phyloP scores from a whole-genome alignment of 2,329 filamentous ascomycete genomes.

The Colletotrichum sp. region DNA sequence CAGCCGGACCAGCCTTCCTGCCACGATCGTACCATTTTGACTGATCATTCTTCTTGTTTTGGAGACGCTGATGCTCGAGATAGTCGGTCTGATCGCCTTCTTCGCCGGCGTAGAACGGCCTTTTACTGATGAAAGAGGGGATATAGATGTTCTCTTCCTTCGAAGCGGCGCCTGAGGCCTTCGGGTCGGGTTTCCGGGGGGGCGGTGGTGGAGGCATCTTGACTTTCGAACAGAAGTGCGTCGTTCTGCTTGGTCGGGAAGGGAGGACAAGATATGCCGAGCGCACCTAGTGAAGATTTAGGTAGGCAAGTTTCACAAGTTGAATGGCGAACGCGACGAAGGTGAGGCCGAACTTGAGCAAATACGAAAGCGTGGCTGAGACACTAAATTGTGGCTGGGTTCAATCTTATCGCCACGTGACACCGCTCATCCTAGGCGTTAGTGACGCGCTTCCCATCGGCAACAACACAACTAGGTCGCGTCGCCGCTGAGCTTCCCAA shows the following conservation, averaged over 20 bases:
- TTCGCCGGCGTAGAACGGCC: slow-evolving; percentile 90
- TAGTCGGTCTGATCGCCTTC: slow-evolving; percentile 84
- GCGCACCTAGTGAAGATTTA: background rate
- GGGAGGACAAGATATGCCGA: background rate
- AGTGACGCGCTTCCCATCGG: background rate
- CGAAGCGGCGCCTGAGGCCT: slow-evolving; percentile 44
- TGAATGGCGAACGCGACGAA: background rate
- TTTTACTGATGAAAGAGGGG: slow-evolving; percentile 95
- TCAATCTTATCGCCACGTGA: slow-evolving; percentile 32
- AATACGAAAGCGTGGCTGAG: background rate
- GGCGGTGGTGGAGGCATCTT: slow-evolving; percentile 32
- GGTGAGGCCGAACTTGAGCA: background rate
- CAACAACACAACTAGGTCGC: slow-evolving; percentile 12
- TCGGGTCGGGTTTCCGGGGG: slow-evolving; percentile 34
- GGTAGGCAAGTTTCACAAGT: background rate
- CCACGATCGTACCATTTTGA: slow-evolving; percentile 95
- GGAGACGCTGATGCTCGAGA: slow-evolving; percentile 92
- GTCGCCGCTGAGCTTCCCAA: background rate
- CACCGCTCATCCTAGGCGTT: background rate
- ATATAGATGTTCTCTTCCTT: slow-evolving; percentile 99
- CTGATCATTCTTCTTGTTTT: slow-evolving; percentile 71
- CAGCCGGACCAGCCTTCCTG: slow-evolving; percentile 81
- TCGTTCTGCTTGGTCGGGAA: background rate
- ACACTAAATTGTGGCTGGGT: background rate
- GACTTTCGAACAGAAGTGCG: background rate